A percentile compares a stretch with the other conserved stretches of the same genome.
phyloP scores from a whole-genome alignment of 305 asterid species.

The Petunia hybrid region DNA sequence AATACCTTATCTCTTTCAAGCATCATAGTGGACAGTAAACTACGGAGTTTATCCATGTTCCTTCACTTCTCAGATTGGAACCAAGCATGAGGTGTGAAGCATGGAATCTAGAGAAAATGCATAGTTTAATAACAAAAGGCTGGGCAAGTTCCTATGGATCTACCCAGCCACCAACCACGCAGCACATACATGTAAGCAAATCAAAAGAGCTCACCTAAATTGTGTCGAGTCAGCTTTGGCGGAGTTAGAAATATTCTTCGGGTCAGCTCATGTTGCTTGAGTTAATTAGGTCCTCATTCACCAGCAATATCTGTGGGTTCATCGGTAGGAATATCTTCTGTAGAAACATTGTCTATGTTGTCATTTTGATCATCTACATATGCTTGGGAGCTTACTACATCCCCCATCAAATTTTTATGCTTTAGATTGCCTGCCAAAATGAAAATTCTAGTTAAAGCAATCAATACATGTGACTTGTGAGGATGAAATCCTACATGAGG shows the following conservation, averaged over 20 bases:
- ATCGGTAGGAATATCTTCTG: slow-evolving; percentile 48
- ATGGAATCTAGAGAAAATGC: slow-evolving; percentile 15
- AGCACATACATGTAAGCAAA: not conserved
- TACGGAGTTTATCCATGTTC: not conserved
- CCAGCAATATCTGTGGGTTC: slow-evolving; percentile 43
- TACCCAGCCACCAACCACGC: not conserved
- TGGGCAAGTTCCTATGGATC: slow-evolving; percentile 11
- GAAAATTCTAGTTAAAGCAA: slow-evolving; percentile 24
- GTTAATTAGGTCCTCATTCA: slow-evolving; percentile 29
- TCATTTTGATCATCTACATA: slow-evolving; percentile 63
- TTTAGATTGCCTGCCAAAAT: slow-evolving; percentile 75
- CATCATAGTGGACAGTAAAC: not conserved
- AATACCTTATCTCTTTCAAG: not conserved
- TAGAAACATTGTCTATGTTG: slow-evolving; percentile 41
- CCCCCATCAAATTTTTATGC: slow-evolving; percentile 88
- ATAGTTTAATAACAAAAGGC: not conserved
- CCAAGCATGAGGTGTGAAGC: not conserved
- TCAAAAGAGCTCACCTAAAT: not conserved
- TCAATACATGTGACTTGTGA: slow-evolving; percentile 27
- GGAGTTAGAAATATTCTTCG: not conserved
- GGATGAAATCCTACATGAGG: not conserved
- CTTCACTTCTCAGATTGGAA: slow-evolving; percentile 4
- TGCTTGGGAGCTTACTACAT: slow-evolving; percentile 88
- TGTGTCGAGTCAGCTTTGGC: slow-evolving; percentile 1
- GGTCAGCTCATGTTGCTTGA: slow-evolving; percentile 17